Evolutionary conservation across 148 eudicot species (phyloP), one percentile per base, ranked within the genome.

Genomic region (Rhododendron simsii): DNA sequence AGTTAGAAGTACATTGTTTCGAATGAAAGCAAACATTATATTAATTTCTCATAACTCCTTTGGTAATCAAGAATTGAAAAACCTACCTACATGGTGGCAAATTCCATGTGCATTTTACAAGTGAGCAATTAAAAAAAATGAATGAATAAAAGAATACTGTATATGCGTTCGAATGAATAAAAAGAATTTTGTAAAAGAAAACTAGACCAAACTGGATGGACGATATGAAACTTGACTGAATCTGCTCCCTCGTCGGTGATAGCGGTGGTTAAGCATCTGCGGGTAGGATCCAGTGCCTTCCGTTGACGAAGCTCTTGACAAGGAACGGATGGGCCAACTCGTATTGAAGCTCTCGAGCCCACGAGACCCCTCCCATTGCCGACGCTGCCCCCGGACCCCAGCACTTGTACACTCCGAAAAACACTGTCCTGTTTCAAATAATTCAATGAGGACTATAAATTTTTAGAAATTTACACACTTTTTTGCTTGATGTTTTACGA

Each of bases 281-380:
- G 39, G 95, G 95, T 3, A 77, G 89, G 88, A 97, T 97, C 99
- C 99, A 95, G 85, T 97, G 99, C 50, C 99, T 88, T 33, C 98
- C 99, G 85, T 97, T 97, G 35, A 97, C 99, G 86, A 97, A 97
- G 86, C 99, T 97, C 92, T 97, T 97, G 41, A 86, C 95, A 30
- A 95, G 91, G 84, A 97, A 97, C 7, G 90, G 96, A 87, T 97
- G 99, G 20, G 98, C 99, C 20, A 91, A 78, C 1, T 93, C 94
- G 45, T 81, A 97, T 83, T 97, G 95, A 33, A 97, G 89, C 87
- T 97, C 99, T 84, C 92, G 84, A 28, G 98, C 98, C 98, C 96
- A 93, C 7, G 98, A 92, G 0, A 86, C 91, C 14, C 96, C 96
- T 2, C 91, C 81, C n/a, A 95, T 93, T 18, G 96, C 93, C 57